Percentiles rank a stretch among this genome's conserved stretches.
phyloP scores from a whole-genome alignment of 495 filamentous ascomycete genomes.

The Penicillium canescens region DNA sequence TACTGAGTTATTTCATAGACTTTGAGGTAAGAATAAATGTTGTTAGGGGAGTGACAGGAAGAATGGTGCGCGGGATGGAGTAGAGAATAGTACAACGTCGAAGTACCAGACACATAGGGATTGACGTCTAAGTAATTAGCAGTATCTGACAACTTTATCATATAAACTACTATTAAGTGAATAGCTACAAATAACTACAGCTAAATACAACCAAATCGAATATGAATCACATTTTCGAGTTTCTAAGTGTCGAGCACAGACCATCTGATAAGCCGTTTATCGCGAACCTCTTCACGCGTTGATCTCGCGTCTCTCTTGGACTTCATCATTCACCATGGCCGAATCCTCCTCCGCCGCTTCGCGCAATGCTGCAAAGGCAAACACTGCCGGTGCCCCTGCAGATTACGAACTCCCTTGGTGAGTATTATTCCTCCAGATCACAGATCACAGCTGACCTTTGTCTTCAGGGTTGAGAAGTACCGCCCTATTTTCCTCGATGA shows the following conservation, averaged over 20 bases:
- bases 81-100: background rate
- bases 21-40: slow-evolving; percentile 5
- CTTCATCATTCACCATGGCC: slow-evolving; percentile 35
- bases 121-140: no score
- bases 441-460: slow-evolving; percentile 12
- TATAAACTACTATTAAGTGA: background rate
- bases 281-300: slow-evolving; percentile 21
- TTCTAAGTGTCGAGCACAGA: slow-evolving; percentile 4
- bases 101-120: no score
- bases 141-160: background rate
- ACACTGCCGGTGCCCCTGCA: slow-evolving; percentile 58
- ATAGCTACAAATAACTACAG: background rate
- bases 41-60: background rate
- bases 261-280: slow-evolving; percentile 19
- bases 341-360: slow-evolving; percentile 79
- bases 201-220: no score
- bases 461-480: slow-evolving; percentile 94
- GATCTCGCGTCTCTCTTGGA: slow-evolving; percentile 29
- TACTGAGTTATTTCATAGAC: background rate
- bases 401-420: slow-evolving; percentile 93
- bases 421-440: slow-evolving; percentile 16
- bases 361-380: slow-evolving; percentile 65
- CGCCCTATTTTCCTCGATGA: slow-evolving; percentile 92
- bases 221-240: no score
- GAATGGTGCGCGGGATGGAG: slow-evolving; percentile 3